Base-by-base conservation (phyloP, 2,329 filamentous ascomycete species). In the Xylaria sp. region DNA sequence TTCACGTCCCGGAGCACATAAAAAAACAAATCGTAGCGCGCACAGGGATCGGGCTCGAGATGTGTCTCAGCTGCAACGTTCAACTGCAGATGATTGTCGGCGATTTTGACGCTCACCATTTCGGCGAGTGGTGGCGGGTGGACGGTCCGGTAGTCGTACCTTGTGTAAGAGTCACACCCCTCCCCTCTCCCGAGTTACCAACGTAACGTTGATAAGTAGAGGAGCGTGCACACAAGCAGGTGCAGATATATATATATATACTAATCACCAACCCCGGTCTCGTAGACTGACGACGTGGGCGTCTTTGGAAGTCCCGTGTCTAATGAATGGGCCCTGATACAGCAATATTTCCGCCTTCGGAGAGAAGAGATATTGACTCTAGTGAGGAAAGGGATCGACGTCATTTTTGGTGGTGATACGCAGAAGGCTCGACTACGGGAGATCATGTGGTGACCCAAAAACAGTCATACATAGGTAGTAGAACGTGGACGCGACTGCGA, bases 51-150 rank as follows among this genome's bases (percentile, higher is more conserved):
- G 92, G 91, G 1, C 79, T 96, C 13, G 93, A 96, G 80, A 78
- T 96, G 46, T 96, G 93, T 70, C 81, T 96, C 69, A 93, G 90
- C 73, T 95, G 93, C 79, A 96, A 96, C 75, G 92, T 96, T 1
- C 88, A 91, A 73, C 91, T 91, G 1, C 89, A 89, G 72, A 89
- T 96, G 88, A 89, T 91, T 60, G 81, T 84, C 1, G 91, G 91
- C 0, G 87, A 89, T 7, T 88, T 86, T 69, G 84, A 86, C 66
- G 89, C 89, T 58, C 93, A 96, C 79, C 93, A 96, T 81, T 94
- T 96, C 80, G 90, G 90, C 15, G 86, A 89, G 75, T 96, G 93
- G 93, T 85, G 81, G 81, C 81, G 82, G 55, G 83, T 87, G 6
- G 85, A 84, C 28, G 85, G 86, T 1, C 88, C 87, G 60, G 84